phyloP scores from a whole-genome alignment of 306 rosid species.

The Sindora glabra region DNA sequence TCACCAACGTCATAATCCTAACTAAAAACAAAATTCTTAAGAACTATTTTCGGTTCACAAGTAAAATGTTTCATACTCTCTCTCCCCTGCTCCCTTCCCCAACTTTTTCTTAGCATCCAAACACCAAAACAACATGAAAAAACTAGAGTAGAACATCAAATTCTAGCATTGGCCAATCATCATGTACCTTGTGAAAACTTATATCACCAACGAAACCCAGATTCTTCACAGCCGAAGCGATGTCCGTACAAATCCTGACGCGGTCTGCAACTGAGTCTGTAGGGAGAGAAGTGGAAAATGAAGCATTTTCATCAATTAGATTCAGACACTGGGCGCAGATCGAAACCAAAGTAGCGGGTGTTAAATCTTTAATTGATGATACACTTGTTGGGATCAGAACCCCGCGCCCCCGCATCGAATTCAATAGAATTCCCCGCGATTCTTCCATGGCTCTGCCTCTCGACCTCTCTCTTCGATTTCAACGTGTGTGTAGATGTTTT shows the following conservation, averaged over 20 bases:
- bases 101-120: not conserved
- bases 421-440: constrained; percentile 31
- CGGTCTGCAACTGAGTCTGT: constrained; percentile 39
- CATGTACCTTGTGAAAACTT: constrained; percentile 48
- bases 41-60: constrained; percentile 5
- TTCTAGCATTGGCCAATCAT: not conserved
- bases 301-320: constrained; percentile 14
- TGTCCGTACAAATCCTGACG: constrained; percentile 34
- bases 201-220: constrained; percentile 46
- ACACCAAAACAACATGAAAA: not conserved
- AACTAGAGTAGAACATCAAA: not conserved
- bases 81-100: not conserved
- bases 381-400: constrained; percentile 26
- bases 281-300: constrained; percentile 34
- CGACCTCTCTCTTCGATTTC: not conserved
- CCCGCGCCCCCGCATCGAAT: constrained; percentile 27
- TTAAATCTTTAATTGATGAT: constrained; percentile 27
- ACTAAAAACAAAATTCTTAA: too few relatives aligned
- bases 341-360: constrained; percentile 30
- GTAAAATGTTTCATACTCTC: not conserved
- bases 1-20: too few relatives aligned
- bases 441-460: constrained; percentile 19
- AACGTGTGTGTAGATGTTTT: too few relatives aligned
- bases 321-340: constrained; percentile 44
- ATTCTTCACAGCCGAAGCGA: constrained; percentile 35